Percentiles rank a stretch among this genome's conserved stretches.
Evolutionary conservation across 306 rosid species (phyloP).

Genomic region (Sindora glabra): DNA sequence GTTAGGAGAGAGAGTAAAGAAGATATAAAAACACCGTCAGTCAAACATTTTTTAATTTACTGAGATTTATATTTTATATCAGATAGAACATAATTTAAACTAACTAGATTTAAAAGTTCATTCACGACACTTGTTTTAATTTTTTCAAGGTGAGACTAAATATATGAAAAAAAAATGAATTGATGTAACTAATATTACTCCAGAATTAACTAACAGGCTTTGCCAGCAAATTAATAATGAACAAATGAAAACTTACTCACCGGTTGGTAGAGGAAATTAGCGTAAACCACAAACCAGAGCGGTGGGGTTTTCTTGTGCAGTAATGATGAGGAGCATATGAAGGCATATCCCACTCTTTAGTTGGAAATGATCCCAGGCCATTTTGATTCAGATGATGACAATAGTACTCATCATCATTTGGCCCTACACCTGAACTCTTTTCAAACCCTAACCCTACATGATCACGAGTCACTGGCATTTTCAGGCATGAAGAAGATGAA

Average conservation of each 20-base stretch:
- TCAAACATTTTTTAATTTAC: no score
- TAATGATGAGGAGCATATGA: slow-evolving; percentile 26
- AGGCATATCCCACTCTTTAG: slow-evolving; percentile 11
- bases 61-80: no score
- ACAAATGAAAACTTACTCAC: slow-evolving; percentile 21
- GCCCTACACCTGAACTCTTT: background rate
- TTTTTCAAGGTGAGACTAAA: no score
- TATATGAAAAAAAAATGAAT: no score
- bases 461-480: background rate
- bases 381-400: background rate
- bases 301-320: slow-evolving; percentile 15
- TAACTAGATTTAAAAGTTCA: no score
- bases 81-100: no score
- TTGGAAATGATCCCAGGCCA: slow-evolving; percentile 12
- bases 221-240: background rate
- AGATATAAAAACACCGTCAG: no score
- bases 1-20: background rate
- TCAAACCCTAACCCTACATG: slow-evolving; percentile 7
- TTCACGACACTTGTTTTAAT: no score
- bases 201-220: no score
- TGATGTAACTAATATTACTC: no score
- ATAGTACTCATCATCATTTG: background rate
- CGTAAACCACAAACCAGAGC: slow-evolving; percentile 55
- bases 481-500: background rate
- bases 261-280: slow-evolving; percentile 47